These are phyloP conservation scores for Ophiosphaerella herpotricha DNA, from an alignment of 2,329 filamentous ascomycete genomes.

Conservation along the genomic window DNA sequence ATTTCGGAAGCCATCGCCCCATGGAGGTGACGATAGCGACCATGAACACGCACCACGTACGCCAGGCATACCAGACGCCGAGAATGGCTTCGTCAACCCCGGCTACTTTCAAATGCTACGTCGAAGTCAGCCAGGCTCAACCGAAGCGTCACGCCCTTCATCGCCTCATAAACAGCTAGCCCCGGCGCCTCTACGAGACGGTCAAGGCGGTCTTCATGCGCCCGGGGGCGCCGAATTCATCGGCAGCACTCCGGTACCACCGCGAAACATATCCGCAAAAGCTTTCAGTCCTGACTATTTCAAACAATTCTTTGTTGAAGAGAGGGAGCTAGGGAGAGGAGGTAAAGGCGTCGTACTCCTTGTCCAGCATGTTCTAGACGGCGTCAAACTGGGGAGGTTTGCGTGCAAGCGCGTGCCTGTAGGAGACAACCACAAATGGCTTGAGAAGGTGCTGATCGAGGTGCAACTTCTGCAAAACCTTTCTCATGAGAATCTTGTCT, in stretches of 20 bases:
- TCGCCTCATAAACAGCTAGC: slow-evolving; percentile 55
- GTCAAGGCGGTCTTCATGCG: slow-evolving; percentile 41
- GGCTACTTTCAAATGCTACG: slow-evolving; percentile 95
- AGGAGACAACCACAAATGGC: slow-evolving; percentile 88
- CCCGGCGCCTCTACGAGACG: slow-evolving; percentile 34
- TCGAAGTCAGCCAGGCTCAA: slow-evolving; percentile 59
- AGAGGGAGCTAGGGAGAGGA: slow-evolving; percentile 82
- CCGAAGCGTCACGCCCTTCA: slow-evolving; percentile 52
- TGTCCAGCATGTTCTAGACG: slow-evolving; percentile 91
- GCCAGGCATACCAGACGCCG: slow-evolving; percentile 38
- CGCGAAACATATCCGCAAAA: slow-evolving; percentile 69
- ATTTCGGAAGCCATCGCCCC: slow-evolving; percentile 54
- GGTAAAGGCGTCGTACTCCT: slow-evolving; percentile 94
- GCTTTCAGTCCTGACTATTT: slow-evolving; percentile 95
- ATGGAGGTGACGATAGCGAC: slow-evolving; percentile 36
- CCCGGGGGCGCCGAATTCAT: slow-evolving; percentile 57
- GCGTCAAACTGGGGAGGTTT: slow-evolving; percentile 85
- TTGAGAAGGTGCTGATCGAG: slow-evolving; percentile 91
- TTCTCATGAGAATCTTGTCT: slow-evolving; percentile 92
- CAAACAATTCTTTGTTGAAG: slow-evolving; percentile 87
- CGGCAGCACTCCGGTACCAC: slow-evolving; percentile 49
- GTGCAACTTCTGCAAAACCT: slow-evolving; percentile 91
- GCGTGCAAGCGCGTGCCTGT: slow-evolving; percentile 97
- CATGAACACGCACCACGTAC: slow-evolving; percentile 33
- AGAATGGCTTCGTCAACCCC: slow-evolving; percentile 79